Evolutionary conservation across 352 stramenopile genomes (phyloP).

Genomic region (Globisporangium parvum): DNA sequence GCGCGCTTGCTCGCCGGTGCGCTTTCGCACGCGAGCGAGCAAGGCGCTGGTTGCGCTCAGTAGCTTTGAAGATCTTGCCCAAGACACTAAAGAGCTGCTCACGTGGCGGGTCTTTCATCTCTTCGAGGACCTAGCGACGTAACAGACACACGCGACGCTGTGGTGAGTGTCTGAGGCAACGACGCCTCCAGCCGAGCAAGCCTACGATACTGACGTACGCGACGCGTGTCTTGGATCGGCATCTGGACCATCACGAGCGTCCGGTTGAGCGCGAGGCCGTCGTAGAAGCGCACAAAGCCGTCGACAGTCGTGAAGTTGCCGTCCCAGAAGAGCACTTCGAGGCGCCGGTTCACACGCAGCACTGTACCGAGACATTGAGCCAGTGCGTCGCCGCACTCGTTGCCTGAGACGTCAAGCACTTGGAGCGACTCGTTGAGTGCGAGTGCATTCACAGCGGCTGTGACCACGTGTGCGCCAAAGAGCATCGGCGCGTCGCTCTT

Average conservation of each 20-base stretch:
- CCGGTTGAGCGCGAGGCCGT: constrained; percentile 47
- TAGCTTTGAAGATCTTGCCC: constrained; percentile 68
- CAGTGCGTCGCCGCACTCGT: constrained; percentile 62
- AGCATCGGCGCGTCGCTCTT: constrained; percentile 39
- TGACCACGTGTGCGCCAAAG: constrained; percentile 50
- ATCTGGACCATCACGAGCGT: constrained; percentile 70
- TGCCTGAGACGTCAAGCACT: constrained; percentile 69
- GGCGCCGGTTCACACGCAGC: constrained; percentile 45
- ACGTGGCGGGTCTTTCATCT: constrained; percentile 54
- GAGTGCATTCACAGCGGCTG: constrained; percentile 38
- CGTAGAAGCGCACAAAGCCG: constrained; percentile 60
- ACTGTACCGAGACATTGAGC: constrained; percentile 33
- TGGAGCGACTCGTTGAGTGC: constrained; percentile 33
- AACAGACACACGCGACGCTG: background rate
- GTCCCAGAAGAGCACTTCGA: constrained; percentile 75
- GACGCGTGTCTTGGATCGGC: constrained; percentile 69
- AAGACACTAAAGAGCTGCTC: constrained; percentile 71
- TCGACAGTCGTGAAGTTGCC: constrained; percentile 69
- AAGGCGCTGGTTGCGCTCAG: constrained; percentile 51
- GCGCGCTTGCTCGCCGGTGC: background rate
- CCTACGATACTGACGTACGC: constrained; percentile 21
- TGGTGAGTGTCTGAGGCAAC: background rate
- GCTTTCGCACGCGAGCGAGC: background rate
- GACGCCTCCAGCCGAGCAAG: background rate
- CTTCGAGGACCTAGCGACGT: constrained; percentile 48